A percentile compares a stretch with the other conserved stretches of the same genome.
Evolutionary conservation across 805 yeast species (phyloP).

Genomic region (Pichia membranifaciens): DNA sequence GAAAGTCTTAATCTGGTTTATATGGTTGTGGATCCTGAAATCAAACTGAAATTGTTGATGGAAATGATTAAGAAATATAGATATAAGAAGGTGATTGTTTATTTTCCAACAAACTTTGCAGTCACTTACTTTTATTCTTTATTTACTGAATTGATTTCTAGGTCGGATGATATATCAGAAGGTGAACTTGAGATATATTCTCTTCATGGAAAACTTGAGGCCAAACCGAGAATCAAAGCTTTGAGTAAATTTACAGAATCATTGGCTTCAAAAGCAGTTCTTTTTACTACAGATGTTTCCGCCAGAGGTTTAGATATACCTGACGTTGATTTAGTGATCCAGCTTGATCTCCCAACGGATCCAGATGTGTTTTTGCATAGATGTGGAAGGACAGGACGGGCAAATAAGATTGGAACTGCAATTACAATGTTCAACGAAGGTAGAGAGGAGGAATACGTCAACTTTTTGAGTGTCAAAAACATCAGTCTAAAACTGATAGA

Average conservation of each 20-base stretch:
- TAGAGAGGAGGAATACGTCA: conserved; percentile 75
- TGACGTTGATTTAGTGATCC: conserved; percentile 90
- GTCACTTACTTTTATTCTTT: conserved; percentile 72
- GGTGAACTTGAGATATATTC: conserved; percentile 47
- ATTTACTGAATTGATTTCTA: conserved; percentile 37
- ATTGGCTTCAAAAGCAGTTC: conserved; percentile 44
- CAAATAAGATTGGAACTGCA: conserved; percentile 78
- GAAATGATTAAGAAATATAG: conserved; percentile 46
- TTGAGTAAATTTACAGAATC: conserved; percentile 53
- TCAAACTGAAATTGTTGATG: conserved; percentile 56
- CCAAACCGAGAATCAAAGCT: conserved; percentile 72
- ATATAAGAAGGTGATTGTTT: conserved; percentile 79
- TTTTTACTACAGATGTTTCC: conserved; percentile 96
- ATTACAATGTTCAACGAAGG: conserved; percentile 67
- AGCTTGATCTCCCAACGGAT: conserved; percentile 90
- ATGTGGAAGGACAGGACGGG: conserved; percentile 94
- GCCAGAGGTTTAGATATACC: conserved; percentile 96
- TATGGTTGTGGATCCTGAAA: conserved; percentile 50
- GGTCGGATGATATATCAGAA: conserved; percentile 16
- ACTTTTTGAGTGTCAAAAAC: conserved; percentile 69
- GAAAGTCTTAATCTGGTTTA: conserved; percentile 57
- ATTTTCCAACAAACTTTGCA: conserved; percentile 83
- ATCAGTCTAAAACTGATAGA: conserved; percentile 43
- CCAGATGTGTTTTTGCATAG: conserved; percentile 89
- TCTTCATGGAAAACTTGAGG: conserved; percentile 85